Evolutionary conservation across 2,329 filamentous ascomycete genomes (phyloP).

Genomic region (Pestalotiopsis sp.): DNA sequence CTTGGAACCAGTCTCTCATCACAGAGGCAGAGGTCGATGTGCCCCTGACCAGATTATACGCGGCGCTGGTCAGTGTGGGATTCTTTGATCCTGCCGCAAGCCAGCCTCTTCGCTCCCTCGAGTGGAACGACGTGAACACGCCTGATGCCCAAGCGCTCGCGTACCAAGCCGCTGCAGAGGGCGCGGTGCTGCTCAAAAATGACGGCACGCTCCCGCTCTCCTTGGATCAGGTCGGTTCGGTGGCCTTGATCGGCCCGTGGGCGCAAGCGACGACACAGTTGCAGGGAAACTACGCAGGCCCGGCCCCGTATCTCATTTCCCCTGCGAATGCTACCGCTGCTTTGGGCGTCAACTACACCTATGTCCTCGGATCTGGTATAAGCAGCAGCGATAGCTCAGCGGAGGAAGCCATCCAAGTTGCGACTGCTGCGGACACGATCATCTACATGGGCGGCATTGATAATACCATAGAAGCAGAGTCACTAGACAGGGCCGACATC

Average conservation of each 20-base stretch:
- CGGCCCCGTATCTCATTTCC: constrained; percentile 56
- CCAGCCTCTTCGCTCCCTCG: constrained; percentile 23
- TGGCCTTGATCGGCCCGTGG: constrained; percentile 26
- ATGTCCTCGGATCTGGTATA: constrained; percentile 32
- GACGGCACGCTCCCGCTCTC: constrained; percentile 26
- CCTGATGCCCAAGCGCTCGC: constrained; percentile 25
- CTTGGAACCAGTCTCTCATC: constrained; percentile 32
- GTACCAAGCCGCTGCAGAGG: constrained; percentile 24
- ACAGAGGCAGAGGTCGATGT: constrained; percentile 28
- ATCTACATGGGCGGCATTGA: constrained; percentile 56
- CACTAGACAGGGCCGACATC: constrained; percentile 51
- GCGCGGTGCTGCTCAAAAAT: constrained; percentile 30
- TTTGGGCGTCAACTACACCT: constrained; percentile 49
- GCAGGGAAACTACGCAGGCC: constrained; percentile 46
- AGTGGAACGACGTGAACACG: constrained; percentile 25
- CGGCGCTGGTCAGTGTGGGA: constrained; percentile 31
- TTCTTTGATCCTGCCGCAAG: constrained; percentile 30
- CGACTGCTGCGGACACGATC: constrained; percentile 50
- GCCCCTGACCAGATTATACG: constrained; percentile 30
- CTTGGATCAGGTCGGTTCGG: constrained; percentile 18
- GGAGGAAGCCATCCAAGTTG: constrained; percentile 35
- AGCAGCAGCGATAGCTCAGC: constrained; percentile 30
- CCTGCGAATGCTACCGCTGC: constrained; percentile 55
- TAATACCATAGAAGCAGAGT: constrained; percentile 44
- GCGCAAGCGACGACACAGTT: constrained; percentile 27